phyloP scores from a whole-genome alignment of 2,329 filamentous ascomycete genomes.

The Xylariaceae sp. region DNA sequence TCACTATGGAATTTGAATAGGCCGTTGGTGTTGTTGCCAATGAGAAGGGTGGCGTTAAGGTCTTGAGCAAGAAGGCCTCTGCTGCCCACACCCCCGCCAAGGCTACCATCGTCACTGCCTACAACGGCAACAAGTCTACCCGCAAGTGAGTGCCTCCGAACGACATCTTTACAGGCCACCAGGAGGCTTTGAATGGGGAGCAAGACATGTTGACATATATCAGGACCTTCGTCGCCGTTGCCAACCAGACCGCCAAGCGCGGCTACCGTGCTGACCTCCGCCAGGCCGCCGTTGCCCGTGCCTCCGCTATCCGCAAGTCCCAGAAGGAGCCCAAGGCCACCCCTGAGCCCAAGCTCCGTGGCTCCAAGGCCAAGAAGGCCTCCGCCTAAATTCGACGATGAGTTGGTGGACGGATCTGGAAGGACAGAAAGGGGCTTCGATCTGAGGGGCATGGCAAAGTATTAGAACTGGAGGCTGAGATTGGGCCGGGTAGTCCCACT shows the following conservation, averaged over 20 bases:
- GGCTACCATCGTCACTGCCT: slow-evolving; percentile 59
- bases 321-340: slow-evolving; percentile 74
- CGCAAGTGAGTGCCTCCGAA: slow-evolving; percentile 62
- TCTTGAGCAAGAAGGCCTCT: slow-evolving; percentile 79
- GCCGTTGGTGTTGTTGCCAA: slow-evolving; percentile 73
- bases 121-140: slow-evolving; percentile 65
- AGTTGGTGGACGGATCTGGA: slow-evolving; percentile 5
- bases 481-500: slow-evolving; percentile 17
- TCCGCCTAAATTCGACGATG: slow-evolving; percentile 35
- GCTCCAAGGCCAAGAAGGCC: slow-evolving; percentile 73
- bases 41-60: slow-evolving; percentile 72
- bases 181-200: background rate
- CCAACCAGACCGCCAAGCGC: slow-evolving; percentile 74
- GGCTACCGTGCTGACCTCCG: slow-evolving; percentile 81
- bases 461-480: slow-evolving; percentile 13
- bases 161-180: background rate
- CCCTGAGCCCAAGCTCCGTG: slow-evolving; percentile 69
- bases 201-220: slow-evolving; percentile 7
- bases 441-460: slow-evolving; percentile 16
- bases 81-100: slow-evolving; percentile 68
- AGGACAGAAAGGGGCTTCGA: slow-evolving; percentile 13
- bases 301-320: slow-evolving; percentile 74
- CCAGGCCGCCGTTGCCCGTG: slow-evolving; percentile 74
- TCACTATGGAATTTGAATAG: slow-evolving; percentile 40
- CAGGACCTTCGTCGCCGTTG: slow-evolving; percentile 86